Evolutionary conservation across 352 stramenopile species (phyloP).

Genomic region (Pythium periplocum): DNA sequence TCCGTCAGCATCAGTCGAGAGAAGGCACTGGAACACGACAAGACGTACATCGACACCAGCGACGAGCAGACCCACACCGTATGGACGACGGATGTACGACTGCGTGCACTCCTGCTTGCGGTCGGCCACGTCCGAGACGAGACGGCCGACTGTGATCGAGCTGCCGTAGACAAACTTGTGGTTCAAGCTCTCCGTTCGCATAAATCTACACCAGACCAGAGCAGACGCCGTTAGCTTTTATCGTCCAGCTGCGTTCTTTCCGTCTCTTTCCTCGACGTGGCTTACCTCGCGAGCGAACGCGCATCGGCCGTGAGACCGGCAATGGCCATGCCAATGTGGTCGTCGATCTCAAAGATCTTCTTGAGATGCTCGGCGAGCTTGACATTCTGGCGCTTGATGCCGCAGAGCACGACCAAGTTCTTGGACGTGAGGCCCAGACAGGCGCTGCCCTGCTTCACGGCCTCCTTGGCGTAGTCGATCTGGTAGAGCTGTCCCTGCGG

Average conservation of each 20-base stretch:
- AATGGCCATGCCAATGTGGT: slow-evolving; percentile 98
- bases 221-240: no score
- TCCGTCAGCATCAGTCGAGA: slow-evolving; percentile 1
- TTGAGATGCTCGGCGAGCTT: slow-evolving; percentile 96
- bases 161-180: slow-evolving; percentile 99
- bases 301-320: slow-evolving; percentile 97
- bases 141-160: slow-evolving; percentile 89
- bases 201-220: slow-evolving; percentile 55
- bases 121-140: slow-evolving; percentile 97
- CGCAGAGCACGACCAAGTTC: slow-evolving; percentile 92
- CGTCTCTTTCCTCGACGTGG: neutral
- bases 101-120: slow-evolving; percentile 98
- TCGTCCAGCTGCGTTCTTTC: neutral
- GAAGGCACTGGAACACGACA: neutral
- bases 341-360: slow-evolving; percentile 99
- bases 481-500: slow-evolving; percentile 98
- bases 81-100: slow-evolving; percentile 98
- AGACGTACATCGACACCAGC: slow-evolving; percentile 77
- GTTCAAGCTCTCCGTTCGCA: slow-evolving; percentile 98
- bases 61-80: slow-evolving; percentile 97
- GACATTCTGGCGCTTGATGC: slow-evolving; percentile 79
- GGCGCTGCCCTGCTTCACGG: slow-evolving; percentile 94
- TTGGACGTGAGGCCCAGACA: slow-evolving; percentile 94
- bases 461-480: slow-evolving; percentile 96
- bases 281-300: slow-evolving; percentile 85